A percentile compares a stretch with the other conserved stretches of the same genome.
These are phyloP conservation scores for Elsinoe australis DNA, from an alignment of 2,329 filamentous ascomycete species.

Conservation along the genomic window DNA sequence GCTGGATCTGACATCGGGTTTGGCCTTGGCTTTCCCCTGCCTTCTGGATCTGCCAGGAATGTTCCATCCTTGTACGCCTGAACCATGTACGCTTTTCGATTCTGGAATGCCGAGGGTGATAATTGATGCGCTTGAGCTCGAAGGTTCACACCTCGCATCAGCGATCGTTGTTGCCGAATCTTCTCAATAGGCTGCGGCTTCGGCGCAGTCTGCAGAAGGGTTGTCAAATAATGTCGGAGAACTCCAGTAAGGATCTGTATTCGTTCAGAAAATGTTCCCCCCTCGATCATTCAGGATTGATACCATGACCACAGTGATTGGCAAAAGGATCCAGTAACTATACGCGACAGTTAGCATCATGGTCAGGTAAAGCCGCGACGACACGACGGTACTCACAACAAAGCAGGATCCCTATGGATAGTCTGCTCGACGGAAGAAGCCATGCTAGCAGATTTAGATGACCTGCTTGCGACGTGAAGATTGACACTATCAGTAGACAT, in stretches of 20 bases:
- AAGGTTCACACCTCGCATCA: constrained; percentile 76
- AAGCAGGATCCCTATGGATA: constrained; percentile 95
- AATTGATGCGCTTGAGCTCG: constrained; percentile 76
- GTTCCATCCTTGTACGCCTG: constrained; percentile 75
- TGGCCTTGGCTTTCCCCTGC: constrained; percentile 73
- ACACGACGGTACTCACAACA: constrained; percentile 70
- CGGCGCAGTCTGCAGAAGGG: constrained; percentile 77
- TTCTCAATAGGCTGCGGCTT: constrained; percentile 71
- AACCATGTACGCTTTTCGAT: constrained; percentile 72
- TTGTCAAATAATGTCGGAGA: constrained; percentile 88
- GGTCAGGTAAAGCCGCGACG: too few relatives aligned
- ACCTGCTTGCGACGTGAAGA: too few relatives aligned
- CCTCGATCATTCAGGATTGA: constrained; percentile 8
- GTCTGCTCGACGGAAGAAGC: constrained; percentile 80
- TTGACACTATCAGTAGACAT: background rate
- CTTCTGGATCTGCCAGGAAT: constrained; percentile 83
- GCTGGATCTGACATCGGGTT: constrained; percentile 95
- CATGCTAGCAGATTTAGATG: constrained; percentile 58
- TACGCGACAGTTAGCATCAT: too few relatives aligned
- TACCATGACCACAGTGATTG: constrained; percentile 96
- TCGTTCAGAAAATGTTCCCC: background rate
- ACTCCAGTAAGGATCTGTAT: constrained; percentile 78
- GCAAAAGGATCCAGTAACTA: constrained; percentile 98
- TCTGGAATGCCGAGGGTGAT: constrained; percentile 66
- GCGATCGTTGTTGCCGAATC: constrained; percentile 75